phyloP scores from a whole-genome alignment of 2,329 filamentous ascomycete genomes.

The Metarhizium anisopliae region DNA sequence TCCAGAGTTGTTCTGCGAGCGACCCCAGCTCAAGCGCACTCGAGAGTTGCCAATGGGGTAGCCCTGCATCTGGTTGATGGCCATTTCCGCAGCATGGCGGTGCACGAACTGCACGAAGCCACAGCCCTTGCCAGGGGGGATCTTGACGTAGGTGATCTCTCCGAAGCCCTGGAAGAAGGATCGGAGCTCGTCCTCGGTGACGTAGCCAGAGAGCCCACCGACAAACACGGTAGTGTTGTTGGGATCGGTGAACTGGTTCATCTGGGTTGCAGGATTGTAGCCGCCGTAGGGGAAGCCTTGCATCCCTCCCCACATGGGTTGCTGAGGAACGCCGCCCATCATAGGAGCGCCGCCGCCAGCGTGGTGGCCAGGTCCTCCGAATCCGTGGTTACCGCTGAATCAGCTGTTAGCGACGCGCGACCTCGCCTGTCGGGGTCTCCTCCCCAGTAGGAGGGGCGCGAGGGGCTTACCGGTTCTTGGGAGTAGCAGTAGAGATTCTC shows the following conservation, averaged over 20 bases:
- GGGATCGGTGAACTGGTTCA: constrained; percentile 99
- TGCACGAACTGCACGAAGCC: constrained; percentile 99
- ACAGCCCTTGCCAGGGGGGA: constrained; percentile 96
- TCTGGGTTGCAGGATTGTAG: constrained; percentile 46
- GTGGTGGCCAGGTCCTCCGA: constrained; percentile 32
- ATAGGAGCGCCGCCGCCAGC: constrained; percentile 30
- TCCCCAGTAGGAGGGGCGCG: neutral
- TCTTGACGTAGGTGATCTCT: constrained; percentile 99
- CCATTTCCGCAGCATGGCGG: constrained; percentile 98
- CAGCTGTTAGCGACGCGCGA: constrained; percentile 3
- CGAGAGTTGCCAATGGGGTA: constrained; percentile 99
- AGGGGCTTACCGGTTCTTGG: constrained; percentile 66
- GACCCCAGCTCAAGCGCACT: constrained; percentile 93
- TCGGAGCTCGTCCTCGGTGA: constrained; percentile 98
- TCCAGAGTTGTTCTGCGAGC: constrained; percentile 98
- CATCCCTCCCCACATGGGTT: constrained; percentile 33
- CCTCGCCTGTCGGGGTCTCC: neutral
- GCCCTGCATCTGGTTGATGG: constrained; percentile 99
- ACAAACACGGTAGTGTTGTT: constrained; percentile 99
- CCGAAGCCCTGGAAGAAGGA: constrained; percentile 99
- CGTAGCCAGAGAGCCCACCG: constrained; percentile 91
- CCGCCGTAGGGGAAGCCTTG: constrained; percentile 30
- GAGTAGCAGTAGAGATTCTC: constrained; percentile 95
- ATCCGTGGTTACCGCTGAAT: constrained; percentile 28
- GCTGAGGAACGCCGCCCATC: constrained; percentile 34